Evolutionary conservation across 2,329 filamentous ascomycete species (phyloP).

Genomic region (Talaromyces albobiverticillius): DNA sequence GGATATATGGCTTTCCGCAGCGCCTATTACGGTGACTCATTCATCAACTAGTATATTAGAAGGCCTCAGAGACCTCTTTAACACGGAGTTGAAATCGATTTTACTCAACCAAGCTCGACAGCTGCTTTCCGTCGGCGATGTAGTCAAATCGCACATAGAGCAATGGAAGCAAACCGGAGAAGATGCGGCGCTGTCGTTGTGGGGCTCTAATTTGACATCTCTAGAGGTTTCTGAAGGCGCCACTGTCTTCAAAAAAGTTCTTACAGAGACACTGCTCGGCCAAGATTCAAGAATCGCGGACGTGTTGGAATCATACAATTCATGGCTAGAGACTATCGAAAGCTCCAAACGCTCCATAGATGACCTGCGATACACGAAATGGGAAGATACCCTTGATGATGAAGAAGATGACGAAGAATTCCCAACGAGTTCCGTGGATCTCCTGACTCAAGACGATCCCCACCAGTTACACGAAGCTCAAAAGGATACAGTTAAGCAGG

Average conservation of each 20-base stretch:
- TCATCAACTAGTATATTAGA: constrained; percentile 63
- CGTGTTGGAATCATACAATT: constrained; percentile 62
- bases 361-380: constrained; percentile 33
- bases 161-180: constrained; percentile 58
- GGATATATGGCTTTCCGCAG: constrained; percentile 70
- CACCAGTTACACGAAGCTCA: constrained; percentile 60
- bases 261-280: constrained; percentile 70
- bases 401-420: constrained; percentile 36
- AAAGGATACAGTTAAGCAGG: constrained; percentile 53
- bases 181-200: constrained; percentile 57
- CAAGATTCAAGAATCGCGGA: constrained; percentile 64
- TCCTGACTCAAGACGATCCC: constrained; percentile 72
- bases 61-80: constrained; percentile 66
- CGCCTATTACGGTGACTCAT: constrained; percentile 57
- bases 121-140: constrained; percentile 63
- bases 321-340: constrained; percentile 72
- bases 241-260: constrained; percentile 63
- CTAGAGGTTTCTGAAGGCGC: constrained; percentile 66
- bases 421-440: constrained; percentile 29
- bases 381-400: constrained; percentile 39
- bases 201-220: constrained; percentile 64
- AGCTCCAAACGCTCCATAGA: constrained; percentile 35
- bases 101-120: constrained; percentile 62
- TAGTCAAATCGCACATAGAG: constrained; percentile 61
- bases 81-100: constrained; percentile 62